These are phyloP conservation scores for Trichoderma afroharzianum DNA, from an alignment of 2,329 filamentous ascomycete species.

Conservation along the genomic window DNA sequence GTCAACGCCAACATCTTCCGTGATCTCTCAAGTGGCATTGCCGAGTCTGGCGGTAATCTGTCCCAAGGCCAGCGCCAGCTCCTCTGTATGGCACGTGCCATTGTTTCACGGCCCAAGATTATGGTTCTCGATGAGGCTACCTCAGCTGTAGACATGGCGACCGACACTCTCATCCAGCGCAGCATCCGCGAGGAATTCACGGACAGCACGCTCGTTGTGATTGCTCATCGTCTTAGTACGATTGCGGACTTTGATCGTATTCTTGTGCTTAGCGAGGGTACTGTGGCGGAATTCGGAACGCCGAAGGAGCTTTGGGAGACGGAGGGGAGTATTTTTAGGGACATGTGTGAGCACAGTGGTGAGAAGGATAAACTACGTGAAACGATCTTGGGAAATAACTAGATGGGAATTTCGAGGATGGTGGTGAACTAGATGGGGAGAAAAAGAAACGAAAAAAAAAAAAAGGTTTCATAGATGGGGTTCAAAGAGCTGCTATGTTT, in stretches of 20 bases:
- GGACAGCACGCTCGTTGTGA: slow-evolving; percentile 66
- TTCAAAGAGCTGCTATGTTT: background rate
- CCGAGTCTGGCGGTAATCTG: slow-evolving; percentile 70
- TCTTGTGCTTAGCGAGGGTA: slow-evolving; percentile 65
- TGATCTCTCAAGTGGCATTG: slow-evolving; percentile 59
- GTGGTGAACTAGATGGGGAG: background rate
- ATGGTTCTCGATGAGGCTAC: slow-evolving; percentile 81
- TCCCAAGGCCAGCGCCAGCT: slow-evolving; percentile 75
- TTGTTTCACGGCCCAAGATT: slow-evolving; percentile 68
- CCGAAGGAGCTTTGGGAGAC: slow-evolving; percentile 59
- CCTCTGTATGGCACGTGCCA: slow-evolving; percentile 69
- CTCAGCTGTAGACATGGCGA: slow-evolving; percentile 72
- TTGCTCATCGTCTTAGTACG: slow-evolving; percentile 71
- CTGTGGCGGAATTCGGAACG: slow-evolving; percentile 63
- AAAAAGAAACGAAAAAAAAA: background rate
- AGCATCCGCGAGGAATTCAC: slow-evolving; percentile 69
- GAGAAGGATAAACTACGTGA: slow-evolving; percentile 52
- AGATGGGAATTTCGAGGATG: background rate
- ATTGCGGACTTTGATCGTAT: slow-evolving; percentile 75
- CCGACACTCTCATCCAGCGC: slow-evolving; percentile 69
- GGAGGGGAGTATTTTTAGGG: slow-evolving; percentile 52
- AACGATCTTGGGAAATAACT: slow-evolving; percentile 37
- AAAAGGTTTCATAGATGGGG: background rate
- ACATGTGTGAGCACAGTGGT: slow-evolving; percentile 61
- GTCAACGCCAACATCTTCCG: slow-evolving; percentile 64